Conservation (phyloP, 257 asterid species). For the Nicotiana undulata region DNA sequence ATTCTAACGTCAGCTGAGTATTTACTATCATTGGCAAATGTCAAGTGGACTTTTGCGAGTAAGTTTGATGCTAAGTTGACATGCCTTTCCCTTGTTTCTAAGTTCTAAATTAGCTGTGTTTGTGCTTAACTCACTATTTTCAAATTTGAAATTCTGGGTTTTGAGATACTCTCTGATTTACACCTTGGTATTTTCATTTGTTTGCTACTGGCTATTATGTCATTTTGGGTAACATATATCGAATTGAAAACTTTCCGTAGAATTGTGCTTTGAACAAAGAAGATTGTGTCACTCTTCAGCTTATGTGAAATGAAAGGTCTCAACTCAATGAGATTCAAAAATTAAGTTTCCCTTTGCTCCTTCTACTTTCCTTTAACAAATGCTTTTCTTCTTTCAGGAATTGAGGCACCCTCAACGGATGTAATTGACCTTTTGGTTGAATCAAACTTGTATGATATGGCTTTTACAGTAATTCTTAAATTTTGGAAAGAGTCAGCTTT, state of each 20-base stretch:
- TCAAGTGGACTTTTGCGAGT: constrained; percentile 47
- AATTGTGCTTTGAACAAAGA: not conserved
- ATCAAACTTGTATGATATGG: constrained; percentile 82
- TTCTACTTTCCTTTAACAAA: not conserved
- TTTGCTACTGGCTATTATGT: not conserved
- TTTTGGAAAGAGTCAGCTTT: constrained; percentile 86
- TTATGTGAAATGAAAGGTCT: not conserved
- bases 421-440: constrained; percentile 86
- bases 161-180: not conserved
- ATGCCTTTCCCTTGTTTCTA: not conserved
- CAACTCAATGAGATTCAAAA: not conserved
- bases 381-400: constrained; percentile 39
- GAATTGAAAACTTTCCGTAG: not conserved
- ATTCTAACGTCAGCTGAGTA: constrained; percentile 71
- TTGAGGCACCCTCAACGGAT: constrained; percentile 48
- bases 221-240: not conserved
- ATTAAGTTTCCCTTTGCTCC: constrained; percentile 3
- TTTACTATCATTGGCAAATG: constrained; percentile 54
- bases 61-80: not conserved
- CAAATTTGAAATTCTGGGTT: not conserved
- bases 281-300: not conserved
- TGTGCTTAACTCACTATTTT: not conserved
- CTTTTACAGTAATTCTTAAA: constrained; percentile 71
- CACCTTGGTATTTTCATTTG: not conserved
- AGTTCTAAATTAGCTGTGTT: not conserved